These are phyloP conservation scores for Cynara cardunculus DNA, from an alignment of 129 eudicot species.

Conservation along the genomic window DNA sequence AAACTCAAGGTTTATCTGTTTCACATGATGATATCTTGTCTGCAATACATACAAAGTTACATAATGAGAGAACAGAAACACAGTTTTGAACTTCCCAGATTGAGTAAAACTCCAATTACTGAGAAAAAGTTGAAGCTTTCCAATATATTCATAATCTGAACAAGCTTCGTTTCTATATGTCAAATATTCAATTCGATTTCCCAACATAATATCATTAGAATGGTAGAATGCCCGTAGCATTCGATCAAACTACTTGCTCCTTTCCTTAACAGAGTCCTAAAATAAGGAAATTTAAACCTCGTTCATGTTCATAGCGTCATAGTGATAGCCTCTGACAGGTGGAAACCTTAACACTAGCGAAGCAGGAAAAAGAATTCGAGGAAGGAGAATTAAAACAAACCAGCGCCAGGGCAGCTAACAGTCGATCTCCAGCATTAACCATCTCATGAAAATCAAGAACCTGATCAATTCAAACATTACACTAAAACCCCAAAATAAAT, in stretches of 20 bases:
- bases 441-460: constrained; percentile 85
- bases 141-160: neutral
- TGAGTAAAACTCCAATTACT: neutral
- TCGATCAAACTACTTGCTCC: neutral
- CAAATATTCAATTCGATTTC: neutral
- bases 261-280: neutral
- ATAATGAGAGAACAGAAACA: neutral
- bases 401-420: constrained; percentile 81
- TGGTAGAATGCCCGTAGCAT: neutral
- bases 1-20: constrained; percentile 82
- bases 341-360: neutral
- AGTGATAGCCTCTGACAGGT: neutral
- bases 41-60: constrained; percentile 34
- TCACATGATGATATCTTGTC: constrained; percentile 76
- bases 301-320: neutral
- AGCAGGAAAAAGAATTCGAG: neutral
- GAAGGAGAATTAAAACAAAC: constrained; percentile 38
- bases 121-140: neutral
- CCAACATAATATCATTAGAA: neutral
- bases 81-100: neutral
- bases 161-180: neutral
- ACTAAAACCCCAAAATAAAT: neutral
- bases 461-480: constrained; percentile 26
- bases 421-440: constrained; percentile 79
- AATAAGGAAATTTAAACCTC: neutral